Percentiles rank a stretch among this genome's conserved stretches.
These are phyloP conservation scores for Nemania sp. DNA, from an alignment of 2,329 filamentous ascomycete genomes.

Conservation along the genomic window DNA sequence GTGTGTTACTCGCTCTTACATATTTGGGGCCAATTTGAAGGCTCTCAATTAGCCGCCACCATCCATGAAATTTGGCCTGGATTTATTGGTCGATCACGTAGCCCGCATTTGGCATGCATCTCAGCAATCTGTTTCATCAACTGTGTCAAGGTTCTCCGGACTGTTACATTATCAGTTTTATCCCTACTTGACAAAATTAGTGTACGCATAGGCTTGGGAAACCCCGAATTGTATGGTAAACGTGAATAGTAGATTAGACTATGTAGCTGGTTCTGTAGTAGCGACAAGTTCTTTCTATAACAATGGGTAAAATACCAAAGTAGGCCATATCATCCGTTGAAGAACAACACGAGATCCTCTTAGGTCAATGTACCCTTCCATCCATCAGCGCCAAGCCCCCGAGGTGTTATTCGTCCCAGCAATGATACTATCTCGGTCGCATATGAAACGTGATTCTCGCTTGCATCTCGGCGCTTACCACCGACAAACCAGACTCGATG, in stretches of 20 bases:
- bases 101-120: too few relatives aligned
- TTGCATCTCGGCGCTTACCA: slow-evolving; percentile 21
- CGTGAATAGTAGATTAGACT: slow-evolving; percentile 4
- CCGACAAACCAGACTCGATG: slow-evolving; percentile 12
- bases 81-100: too few relatives aligned
- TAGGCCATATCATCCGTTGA: slow-evolving; percentile 2
- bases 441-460: slow-evolving; percentile 24
- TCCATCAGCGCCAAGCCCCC: slow-evolving; percentile 12
- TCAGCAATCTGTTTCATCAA: too few relatives aligned
- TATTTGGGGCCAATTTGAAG: too few relatives aligned
- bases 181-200: too few relatives aligned
- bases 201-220: not conserved
- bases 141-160: too few relatives aligned
- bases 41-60: too few relatives aligned
- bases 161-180: not conserved
- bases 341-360: slow-evolving; percentile 15
- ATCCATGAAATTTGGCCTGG: too few relatives aligned
- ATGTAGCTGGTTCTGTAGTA: slow-evolving; percentile 9
- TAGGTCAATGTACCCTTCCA: slow-evolving; percentile 11
- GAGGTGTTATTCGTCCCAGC: slow-evolving; percentile 15
- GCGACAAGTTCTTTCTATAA: slow-evolving; percentile 9
- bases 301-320: not conserved
- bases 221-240: not conserved
- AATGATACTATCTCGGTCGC: slow-evolving; percentile 19
- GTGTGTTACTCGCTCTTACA: too few relatives aligned